Conservation (phyloP, 495 filamentous ascomycete genomes). For the Neurospora sp. region DNA sequence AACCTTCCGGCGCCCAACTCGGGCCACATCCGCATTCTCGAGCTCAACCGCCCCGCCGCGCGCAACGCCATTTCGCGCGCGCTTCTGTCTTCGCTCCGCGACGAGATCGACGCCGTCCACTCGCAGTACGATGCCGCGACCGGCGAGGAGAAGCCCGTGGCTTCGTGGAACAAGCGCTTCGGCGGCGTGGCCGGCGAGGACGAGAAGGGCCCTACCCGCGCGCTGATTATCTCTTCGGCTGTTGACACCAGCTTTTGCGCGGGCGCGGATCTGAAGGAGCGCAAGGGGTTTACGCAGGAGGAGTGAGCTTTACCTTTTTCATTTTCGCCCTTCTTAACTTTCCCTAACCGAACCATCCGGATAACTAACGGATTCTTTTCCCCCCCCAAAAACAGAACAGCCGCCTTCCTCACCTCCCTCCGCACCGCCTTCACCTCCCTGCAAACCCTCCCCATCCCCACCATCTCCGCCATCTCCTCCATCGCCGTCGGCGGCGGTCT, state of each 20-base stretch:
- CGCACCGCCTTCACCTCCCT: constrained; percentile 60
- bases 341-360: too few relatives aligned
- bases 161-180: constrained; percentile 24
- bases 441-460: constrained; percentile 67
- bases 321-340: too few relatives aligned
- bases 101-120: constrained; percentile 59
- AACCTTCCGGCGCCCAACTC: constrained; percentile 68
- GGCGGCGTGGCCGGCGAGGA: constrained; percentile 30
- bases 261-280: constrained; percentile 88
- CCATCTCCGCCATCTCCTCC: constrained; percentile 72
- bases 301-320: constrained; percentile 39
- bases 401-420: constrained; percentile 63
- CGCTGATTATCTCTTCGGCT: constrained; percentile 67
- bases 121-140: constrained; percentile 51
- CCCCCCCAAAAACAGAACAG: constrained; percentile 47
- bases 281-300: constrained; percentile 57
- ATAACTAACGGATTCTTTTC: too few relatives aligned
- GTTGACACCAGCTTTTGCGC: constrained; percentile 81
- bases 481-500: constrained; percentile 84
- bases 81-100: constrained; percentile 56
- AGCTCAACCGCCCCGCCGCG: constrained; percentile 71
- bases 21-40: constrained; percentile 78
- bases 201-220: constrained; percentile 51
- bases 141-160: constrained; percentile 32
- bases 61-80: constrained; percentile 82